Conservation (phyloP, 352 stramenopile species). For the Globisporangium emineosum region DNA sequence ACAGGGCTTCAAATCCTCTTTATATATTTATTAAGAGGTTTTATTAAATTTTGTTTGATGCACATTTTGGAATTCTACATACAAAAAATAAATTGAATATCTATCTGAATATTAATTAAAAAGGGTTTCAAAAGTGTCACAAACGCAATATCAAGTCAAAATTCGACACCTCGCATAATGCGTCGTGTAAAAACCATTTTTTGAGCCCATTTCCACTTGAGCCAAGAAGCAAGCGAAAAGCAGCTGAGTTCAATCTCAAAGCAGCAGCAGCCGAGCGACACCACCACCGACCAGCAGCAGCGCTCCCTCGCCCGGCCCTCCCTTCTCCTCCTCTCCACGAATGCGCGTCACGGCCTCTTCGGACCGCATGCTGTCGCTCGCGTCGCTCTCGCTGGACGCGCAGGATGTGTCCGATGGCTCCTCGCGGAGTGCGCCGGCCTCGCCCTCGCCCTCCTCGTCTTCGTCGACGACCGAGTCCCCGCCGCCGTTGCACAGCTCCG, state of each 20-base stretch:
- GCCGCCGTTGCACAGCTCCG: background rate
- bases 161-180: background rate
- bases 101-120: background rate
- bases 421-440: background rate
- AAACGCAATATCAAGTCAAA: background rate
- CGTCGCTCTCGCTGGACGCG: background rate
- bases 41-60: background rate
- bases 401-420: background rate
- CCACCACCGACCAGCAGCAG: background rate
- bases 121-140: background rate
- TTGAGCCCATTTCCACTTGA: background rate
- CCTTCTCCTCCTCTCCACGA: too few species aligned
- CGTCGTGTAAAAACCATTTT: background rate
- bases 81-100: background rate
- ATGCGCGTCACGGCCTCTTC: background rate
- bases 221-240: background rate
- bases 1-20: background rate
- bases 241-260: background rate
- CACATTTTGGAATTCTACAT: background rate
- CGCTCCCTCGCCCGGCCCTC: background rate
- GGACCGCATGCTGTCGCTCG: background rate
- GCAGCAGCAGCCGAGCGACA: background rate
- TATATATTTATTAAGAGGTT: background rate
- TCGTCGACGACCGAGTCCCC: slow-evolving; percentile 2
- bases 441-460: background rate